phyloP scores from a whole-genome alignment of 306 rosid species.

The Castanea crenata region DNA sequence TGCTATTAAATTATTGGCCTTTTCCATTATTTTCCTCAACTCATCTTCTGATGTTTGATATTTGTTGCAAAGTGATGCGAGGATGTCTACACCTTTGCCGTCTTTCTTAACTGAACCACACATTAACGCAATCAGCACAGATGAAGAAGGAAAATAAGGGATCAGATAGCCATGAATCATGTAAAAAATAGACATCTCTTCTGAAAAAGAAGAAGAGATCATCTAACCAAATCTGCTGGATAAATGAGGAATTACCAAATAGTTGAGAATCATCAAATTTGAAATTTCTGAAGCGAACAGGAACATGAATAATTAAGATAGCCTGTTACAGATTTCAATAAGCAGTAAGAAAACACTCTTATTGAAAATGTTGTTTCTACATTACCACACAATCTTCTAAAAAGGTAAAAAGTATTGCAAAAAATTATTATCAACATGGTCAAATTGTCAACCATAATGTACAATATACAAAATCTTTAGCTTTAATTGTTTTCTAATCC shows the following conservation, averaged over 20 bases:
- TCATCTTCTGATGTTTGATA: constrained; percentile 84
- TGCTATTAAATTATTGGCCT: constrained; percentile 69
- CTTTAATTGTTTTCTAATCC: background rate
- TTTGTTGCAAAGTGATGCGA: constrained; percentile 80
- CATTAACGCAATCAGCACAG: constrained; percentile 24
- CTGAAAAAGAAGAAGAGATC: constrained; percentile 12
- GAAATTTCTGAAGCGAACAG: constrained; percentile 63
- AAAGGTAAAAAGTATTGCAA: background rate
- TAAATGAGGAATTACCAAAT: constrained; percentile 53
- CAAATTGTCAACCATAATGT: constrained; percentile 8
- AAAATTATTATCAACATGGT: background rate
- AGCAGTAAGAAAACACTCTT: constrained; percentile 23
- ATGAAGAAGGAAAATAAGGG: constrained; percentile 4
- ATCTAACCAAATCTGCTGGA: background rate
- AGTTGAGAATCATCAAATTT: constrained; percentile 63
- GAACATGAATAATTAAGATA: constrained; percentile 83
- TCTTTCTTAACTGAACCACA: constrained; percentile 66
- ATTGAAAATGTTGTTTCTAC: background rate
- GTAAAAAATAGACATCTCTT: background rate
- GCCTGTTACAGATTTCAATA: constrained; percentile 58
- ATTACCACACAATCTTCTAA: background rate
- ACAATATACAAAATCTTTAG: background rate
- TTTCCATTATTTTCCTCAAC: constrained; percentile 74
- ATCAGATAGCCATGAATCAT: background rate
- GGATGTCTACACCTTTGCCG: constrained; percentile 72